Evolutionary conservation across 2,329 filamentous ascomycete genomes (phyloP), one percentile per base, ranked within the genome.

Genomic region (Paraphaeosphaeria sporulosa): DNA sequence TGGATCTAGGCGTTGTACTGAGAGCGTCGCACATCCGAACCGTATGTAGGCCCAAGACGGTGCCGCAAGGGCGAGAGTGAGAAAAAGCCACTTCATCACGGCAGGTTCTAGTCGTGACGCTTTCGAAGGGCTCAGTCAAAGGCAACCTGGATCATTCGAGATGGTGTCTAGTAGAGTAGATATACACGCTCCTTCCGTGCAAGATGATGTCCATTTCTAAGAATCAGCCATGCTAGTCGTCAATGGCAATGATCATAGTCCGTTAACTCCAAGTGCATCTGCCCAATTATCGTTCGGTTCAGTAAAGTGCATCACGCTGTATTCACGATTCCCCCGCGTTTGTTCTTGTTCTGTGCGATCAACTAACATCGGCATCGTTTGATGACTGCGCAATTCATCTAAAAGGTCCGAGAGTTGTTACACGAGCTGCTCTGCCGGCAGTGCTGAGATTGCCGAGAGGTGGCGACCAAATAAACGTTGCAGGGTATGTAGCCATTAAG

Each of bases 1-100:
- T 13, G 70, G 70, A 61, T 74, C 68, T 27, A 74, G 61, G 21
- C 70, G 68, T 47, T 74, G 69, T 21, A 72, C 68, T 23, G 63
- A 67, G 19, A 66, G 34, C 0, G 64, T 70, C 30, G 68, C 66
- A 57, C 68, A 71, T 50, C 67, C 65, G 51, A 72, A 73, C 19
- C 69, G 64, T 50, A 72, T 63, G 30, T 64, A 64, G 8, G 69
- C 69, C 50, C 70, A 64, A 19, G 64, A 62, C 19, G 66, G 65
- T 44, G 50, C 59, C 40, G 58, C 57, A 25, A 65, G 63, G 57
- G 51, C 38, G 51, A 65, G 51, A 17, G 57, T 43, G 25, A 69
- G 58, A 32, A 59, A 57, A 43, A 61, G 58, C 50, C 59, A 64
- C 63, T 64, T 73, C 67, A 71, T 71, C 17, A 23, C 25, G 44